Conservation (phyloP, 2,329 filamentous ascomycete species). For the Ascochyta viciae-villosae region DNA sequence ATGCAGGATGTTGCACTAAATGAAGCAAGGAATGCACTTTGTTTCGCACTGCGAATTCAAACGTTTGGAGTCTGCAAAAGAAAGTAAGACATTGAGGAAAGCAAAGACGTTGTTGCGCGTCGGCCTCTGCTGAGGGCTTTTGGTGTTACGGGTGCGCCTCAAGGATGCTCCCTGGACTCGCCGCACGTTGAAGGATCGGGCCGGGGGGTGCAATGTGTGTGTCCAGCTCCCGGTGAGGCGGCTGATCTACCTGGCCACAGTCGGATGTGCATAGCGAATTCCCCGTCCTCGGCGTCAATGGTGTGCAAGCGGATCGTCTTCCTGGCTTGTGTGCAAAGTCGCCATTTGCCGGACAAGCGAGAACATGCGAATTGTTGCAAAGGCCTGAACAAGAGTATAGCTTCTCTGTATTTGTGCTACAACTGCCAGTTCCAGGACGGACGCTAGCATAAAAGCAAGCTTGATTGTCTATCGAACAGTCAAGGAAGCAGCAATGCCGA, state of each 20-base stretch:
- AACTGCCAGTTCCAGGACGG: slow-evolving; percentile 21
- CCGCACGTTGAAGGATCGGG: slow-evolving; percentile 20
- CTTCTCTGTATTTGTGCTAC: slow-evolving; percentile 38
- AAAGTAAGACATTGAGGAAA: slow-evolving; percentile 13
- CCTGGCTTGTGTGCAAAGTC: background rate
- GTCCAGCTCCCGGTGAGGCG: slow-evolving; percentile 13
- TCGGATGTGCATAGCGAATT: slow-evolving; percentile 8
- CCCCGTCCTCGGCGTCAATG: slow-evolving; percentile 10
- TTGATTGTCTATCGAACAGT: slow-evolving; percentile 22
- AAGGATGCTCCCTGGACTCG: slow-evolving; percentile 15
- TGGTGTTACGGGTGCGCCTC: slow-evolving; percentile 5
- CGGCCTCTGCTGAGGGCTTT: background rate
- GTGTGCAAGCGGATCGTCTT: background rate
- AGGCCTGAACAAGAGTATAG: slow-evolving; percentile 4
- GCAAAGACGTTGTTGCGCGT: slow-evolving; percentile 14
- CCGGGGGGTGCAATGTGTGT: slow-evolving; percentile 11
- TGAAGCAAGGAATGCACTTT: slow-evolving; percentile 9
- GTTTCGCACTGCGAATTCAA: slow-evolving; percentile 16
- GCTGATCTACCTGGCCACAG: slow-evolving; percentile 17
- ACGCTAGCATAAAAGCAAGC: slow-evolving; percentile 35
- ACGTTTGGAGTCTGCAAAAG: slow-evolving; percentile 8
- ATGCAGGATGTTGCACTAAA: slow-evolving; percentile 17
- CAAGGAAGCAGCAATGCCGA: slow-evolving; percentile 31
- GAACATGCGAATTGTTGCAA: slow-evolving; percentile 1
- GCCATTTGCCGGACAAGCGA: slow-evolving; percentile 5